Percentiles rank a stretch among this genome's conserved stretches.
phyloP scores from a whole-genome alignment of 495 filamentous ascomycete species.

The Podospora pseudoanserina region DNA sequence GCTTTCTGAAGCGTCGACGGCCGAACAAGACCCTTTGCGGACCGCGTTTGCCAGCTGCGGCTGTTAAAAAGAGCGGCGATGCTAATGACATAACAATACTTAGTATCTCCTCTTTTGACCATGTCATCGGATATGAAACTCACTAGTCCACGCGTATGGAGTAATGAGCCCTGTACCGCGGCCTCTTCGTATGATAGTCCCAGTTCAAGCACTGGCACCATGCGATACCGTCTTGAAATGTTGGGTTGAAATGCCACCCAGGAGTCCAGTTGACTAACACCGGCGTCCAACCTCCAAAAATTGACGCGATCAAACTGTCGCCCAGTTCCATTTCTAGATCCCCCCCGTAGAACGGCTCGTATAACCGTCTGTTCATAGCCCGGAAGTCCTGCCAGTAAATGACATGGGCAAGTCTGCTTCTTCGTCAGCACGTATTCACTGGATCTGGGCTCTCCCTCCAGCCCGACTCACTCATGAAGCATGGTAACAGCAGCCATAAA shows the following conservation, averaged over 20 bases:
- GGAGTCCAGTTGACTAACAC: constrained; percentile 17
- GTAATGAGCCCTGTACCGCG: constrained; percentile 36
- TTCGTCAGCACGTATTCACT: constrained; percentile 10
- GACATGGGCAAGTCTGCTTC: constrained; percentile 35
- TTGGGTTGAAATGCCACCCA: constrained; percentile 15
- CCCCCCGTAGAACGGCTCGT: constrained; percentile 39
- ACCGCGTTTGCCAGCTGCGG: constrained; percentile 6
- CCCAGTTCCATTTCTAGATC: constrained; percentile 44
- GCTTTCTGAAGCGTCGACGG: neutral
- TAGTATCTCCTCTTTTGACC: neutral
- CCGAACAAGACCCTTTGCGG: neutral
- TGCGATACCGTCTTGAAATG: constrained; percentile 34
- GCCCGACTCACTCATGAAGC: constrained; percentile 38
- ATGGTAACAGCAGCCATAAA: constrained; percentile 40
- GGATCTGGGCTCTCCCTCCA: neutral
- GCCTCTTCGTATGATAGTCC: constrained; percentile 34
- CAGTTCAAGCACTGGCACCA: constrained; percentile 38
- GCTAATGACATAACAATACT: neutral
- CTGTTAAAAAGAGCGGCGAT: constrained; percentile 18
- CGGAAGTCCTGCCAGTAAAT: constrained; percentile 40
- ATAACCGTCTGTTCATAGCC: constrained; percentile 30
- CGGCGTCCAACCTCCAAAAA: constrained; percentile 40
- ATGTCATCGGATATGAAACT: constrained; percentile 13
- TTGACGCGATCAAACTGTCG: constrained; percentile 36
- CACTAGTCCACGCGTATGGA: constrained; percentile 38